Evolutionary conservation across 257 asterid species (phyloP).

Genomic region (Nicotiana paniculata): DNA sequence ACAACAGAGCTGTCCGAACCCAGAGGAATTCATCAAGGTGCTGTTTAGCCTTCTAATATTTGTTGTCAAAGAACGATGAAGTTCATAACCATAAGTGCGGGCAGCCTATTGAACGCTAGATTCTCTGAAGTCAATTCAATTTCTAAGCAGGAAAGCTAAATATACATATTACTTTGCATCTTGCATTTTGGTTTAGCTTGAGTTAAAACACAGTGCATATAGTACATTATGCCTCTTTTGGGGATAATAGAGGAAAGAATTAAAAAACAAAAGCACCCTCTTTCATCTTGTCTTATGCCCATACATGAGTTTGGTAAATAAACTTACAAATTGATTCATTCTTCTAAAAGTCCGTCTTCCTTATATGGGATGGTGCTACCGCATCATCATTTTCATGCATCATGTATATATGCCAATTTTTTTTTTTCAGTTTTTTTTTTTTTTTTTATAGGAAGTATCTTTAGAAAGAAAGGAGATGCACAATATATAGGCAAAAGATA

Average conservation of each 20-base stretch:
- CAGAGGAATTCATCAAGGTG: slow-evolving; percentile 74
- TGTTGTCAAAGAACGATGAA: not conserved
- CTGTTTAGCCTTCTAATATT: slow-evolving; percentile 10
- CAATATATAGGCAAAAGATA: not conserved
- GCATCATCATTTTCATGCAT: not conserved
- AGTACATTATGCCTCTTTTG: too few species aligned
- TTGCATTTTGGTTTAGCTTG: not conserved
- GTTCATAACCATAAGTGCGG: not conserved
- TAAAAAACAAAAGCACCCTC: not conserved
- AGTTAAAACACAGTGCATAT: not conserved
- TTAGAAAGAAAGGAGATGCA: not conserved
- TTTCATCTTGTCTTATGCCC: not conserved
- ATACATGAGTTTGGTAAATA: not conserved
- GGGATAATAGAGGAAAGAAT: not conserved
- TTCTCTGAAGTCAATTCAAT: not conserved
- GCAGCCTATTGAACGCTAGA: not conserved
- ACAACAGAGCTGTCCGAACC: slow-evolving; percentile 76
- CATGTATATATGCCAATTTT: not conserved
- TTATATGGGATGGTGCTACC: not conserved
- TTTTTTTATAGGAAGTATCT: not conserved
- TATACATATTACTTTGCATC: not conserved
- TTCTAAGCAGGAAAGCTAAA: not conserved
- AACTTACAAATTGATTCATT: not conserved
- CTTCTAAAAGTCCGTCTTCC: not conserved
- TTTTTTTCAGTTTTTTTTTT: too few species aligned